These are phyloP conservation scores for Backusella circina DNA, from an alignment of 192 early-diverging fungal species.

Conservation along the genomic window DNA sequence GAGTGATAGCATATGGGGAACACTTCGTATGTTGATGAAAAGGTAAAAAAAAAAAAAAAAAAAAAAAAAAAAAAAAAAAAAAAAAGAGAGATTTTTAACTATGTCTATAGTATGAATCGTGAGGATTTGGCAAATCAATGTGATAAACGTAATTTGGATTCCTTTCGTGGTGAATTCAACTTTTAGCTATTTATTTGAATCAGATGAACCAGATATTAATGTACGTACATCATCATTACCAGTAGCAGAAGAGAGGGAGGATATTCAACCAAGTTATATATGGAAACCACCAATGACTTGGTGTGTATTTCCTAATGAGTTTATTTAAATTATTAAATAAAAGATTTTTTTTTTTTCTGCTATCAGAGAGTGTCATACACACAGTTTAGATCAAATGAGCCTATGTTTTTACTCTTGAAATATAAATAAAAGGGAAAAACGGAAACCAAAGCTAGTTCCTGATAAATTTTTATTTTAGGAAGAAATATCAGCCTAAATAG, in stretches of 20 bases:
- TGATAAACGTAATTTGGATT: constrained; percentile 68
- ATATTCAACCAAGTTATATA: not conserved
- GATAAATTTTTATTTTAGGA: not conserved
- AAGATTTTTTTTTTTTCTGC: not conserved
- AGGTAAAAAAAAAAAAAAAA: too few relatives aligned
- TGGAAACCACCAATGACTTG: constrained; percentile 6
- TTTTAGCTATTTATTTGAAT: constrained; percentile 46
- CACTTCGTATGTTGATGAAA: constrained; percentile 64
- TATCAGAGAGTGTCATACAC: too few relatives aligned
- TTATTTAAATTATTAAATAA: not conserved
- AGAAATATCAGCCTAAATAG: not conserved
- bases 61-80: too few relatives aligned
- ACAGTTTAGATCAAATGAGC: too few relatives aligned
- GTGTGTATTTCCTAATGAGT: constrained; percentile 13
- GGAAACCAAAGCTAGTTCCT: not conserved
- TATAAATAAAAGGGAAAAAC: too few relatives aligned
- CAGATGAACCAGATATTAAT: not conserved
- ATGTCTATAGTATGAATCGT: constrained; percentile 69
- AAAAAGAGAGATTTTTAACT: too few relatives aligned
- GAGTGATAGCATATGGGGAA: constrained; percentile 79
- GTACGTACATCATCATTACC: not conserved
- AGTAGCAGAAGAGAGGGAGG: not conserved
- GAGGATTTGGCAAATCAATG: constrained; percentile 82
- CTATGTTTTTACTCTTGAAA: too few relatives aligned
- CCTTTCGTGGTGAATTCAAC: constrained; percentile 82